Conservation (phyloP, 2,329 filamentous ascomycete species). For the Epichloe brachyelytri region DNA sequence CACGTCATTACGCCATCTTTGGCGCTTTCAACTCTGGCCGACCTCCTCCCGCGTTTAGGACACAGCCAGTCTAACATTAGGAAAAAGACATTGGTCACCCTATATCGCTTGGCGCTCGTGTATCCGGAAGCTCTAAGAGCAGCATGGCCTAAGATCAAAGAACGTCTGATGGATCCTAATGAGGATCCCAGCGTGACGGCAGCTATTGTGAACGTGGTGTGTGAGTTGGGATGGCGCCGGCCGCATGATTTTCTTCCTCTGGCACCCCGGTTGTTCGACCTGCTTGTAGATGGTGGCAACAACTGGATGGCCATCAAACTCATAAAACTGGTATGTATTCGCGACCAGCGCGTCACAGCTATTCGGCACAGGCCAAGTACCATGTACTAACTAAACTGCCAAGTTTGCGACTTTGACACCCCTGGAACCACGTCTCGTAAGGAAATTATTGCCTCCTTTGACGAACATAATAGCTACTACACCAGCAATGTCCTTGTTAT, state of each 20-base stretch:
- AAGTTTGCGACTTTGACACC: conserved; percentile 92
- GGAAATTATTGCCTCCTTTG: conserved; percentile 80
- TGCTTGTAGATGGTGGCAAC: conserved; percentile 82
- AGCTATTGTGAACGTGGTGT: conserved; percentile 92
- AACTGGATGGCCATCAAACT: conserved; percentile 99
- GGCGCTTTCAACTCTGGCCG: conserved; percentile 76
- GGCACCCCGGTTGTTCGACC: conserved; percentile 80
- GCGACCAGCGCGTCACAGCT: background rate
- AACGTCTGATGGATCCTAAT: conserved; percentile 75
- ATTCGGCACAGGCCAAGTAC: background rate
- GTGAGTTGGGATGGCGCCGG: conserved; percentile 86
- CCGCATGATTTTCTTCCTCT: conserved; percentile 89
- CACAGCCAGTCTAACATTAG: conserved; percentile 77
- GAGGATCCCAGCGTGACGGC: conserved; percentile 91
- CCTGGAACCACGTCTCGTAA: conserved; percentile 78
- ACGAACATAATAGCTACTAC: conserved; percentile 91
- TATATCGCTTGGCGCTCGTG: conserved; percentile 88
- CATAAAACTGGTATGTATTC: conserved; percentile 67
- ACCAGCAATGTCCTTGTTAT: conserved; percentile 92
- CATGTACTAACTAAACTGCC: conserved; percentile 11
- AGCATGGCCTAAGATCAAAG: conserved; percentile 96
- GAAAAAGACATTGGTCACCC: conserved; percentile 91
- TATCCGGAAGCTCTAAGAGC: conserved; percentile 87
- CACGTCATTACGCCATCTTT: conserved; percentile 89
- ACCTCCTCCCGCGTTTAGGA: conserved; percentile 72